A percentile compares a stretch with the other conserved stretches of the same genome.
Conservation (phyloP, 2,329 filamentous ascomycete species). For the Beauveria brongniartii region DNA sequence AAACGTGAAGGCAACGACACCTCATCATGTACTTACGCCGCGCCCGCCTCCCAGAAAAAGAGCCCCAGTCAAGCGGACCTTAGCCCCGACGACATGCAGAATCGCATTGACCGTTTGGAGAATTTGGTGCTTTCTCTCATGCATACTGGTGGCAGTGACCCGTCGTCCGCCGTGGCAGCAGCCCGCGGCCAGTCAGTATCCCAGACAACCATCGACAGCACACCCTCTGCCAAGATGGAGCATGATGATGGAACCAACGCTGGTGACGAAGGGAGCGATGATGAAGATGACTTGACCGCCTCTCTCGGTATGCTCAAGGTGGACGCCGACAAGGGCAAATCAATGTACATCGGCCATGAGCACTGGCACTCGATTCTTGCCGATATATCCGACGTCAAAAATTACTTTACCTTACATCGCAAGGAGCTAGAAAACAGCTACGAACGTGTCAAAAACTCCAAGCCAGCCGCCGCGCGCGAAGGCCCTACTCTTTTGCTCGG, state of each 20-base stretch:
- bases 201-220: conserved; percentile 33
- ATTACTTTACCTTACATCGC: conserved; percentile 78
- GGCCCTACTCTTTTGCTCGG: conserved; percentile 76
- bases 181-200: conserved; percentile 27
- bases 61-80: conserved; percentile 52
- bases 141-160: conserved; percentile 64
- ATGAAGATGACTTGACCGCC: conserved; percentile 59
- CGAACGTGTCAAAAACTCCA: conserved; percentile 64
- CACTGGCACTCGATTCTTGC: conserved; percentile 75
- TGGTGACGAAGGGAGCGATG: conserved; percentile 56
- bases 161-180: conserved; percentile 30
- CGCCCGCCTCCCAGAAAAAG: conserved; percentile 64
- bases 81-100: conserved; percentile 93
- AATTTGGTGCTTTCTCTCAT: conserved; percentile 86
- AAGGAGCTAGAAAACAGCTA: conserved; percentile 81
- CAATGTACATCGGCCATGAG: conserved; percentile 72
- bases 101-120: conserved; percentile 91
- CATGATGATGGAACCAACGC: conserved; percentile 48
- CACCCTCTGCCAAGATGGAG: conserved; percentile 41
- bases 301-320: conserved; percentile 79
- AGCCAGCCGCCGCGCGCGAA: conserved; percentile 49
- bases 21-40: conserved; percentile 76
- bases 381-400: conserved; percentile 88
- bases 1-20: conserved; percentile 82
- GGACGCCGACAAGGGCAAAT: conserved; percentile 66